These are phyloP conservation scores for Quercus berberidifolia DNA, from an alignment of 306 rosid species.

Conservation along the genomic window DNA sequence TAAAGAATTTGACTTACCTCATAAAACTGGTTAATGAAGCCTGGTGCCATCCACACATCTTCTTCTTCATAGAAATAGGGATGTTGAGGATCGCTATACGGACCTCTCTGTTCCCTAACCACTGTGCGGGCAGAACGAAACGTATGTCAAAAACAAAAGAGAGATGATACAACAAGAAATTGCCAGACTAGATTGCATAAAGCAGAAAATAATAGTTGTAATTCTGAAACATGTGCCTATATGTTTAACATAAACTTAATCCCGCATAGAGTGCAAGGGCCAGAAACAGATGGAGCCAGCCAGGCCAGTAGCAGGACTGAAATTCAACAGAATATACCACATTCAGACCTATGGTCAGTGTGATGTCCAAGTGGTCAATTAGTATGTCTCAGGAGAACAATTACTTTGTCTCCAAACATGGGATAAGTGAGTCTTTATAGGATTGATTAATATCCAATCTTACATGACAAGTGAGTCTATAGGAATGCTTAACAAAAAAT, in stretches of 20 bases:
- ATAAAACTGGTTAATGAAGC: conserved; percentile 88
- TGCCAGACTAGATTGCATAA: neutral
- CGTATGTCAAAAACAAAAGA: conserved; percentile 17
- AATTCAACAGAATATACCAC: neutral
- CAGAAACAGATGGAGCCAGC: neutral
- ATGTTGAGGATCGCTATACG: conserved; percentile 89
- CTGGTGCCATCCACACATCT: conserved; percentile 97
- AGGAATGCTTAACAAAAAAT: neutral
- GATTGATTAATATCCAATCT: neutral
- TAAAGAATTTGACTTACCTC: conserved; percentile 58
- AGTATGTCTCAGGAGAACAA: neutral
- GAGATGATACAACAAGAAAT: neutral
- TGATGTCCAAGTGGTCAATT: neutral
- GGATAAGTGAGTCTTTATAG: neutral
- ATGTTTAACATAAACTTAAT: neutral
- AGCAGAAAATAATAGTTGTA: neutral
- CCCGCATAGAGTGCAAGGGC: neutral
- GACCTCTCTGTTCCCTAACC: conserved; percentile 94
- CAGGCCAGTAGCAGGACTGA: neutral
- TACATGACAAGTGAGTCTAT: neutral
- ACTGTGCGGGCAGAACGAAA: conserved; percentile 41
- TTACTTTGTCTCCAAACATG: neutral
- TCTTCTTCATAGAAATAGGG: conserved; percentile 92
- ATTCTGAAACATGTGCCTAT: neutral
- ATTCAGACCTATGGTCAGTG: neutral